These are phyloP conservation scores for Aspergillus tubingensis DNA, from an alignment of 2,329 filamentous ascomycete genomes.

Conservation along the genomic window DNA sequence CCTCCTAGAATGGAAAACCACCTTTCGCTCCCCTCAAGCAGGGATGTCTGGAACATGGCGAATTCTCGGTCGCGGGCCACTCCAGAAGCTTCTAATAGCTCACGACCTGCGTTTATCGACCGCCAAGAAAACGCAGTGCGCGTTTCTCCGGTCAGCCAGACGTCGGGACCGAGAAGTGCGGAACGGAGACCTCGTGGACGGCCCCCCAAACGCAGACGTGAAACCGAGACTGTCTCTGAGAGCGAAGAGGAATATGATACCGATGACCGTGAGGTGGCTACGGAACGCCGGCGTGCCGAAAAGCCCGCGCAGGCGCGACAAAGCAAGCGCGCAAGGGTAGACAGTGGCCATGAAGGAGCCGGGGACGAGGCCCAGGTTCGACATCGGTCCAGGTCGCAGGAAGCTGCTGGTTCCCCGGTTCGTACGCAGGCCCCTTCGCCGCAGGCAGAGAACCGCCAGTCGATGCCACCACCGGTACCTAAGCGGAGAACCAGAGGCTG, in stretches of 20 bases:
- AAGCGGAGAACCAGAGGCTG: slow-evolving; percentile 28
- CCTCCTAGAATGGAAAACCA: not conserved
- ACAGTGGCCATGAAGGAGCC: not conserved
- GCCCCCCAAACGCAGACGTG: slow-evolving; percentile 21
- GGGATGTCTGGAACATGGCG: slow-evolving; percentile 14
- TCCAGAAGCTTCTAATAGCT: not conserved
- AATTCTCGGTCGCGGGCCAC: not conserved
- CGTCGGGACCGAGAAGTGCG: slow-evolving; percentile 22
- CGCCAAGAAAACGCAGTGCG: slow-evolving; percentile 36
- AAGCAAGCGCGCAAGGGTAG: slow-evolving; percentile 13
- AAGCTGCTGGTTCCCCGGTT: not conserved
- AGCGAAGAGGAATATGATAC: slow-evolving; percentile 51
- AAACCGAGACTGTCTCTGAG: slow-evolving; percentile 25
- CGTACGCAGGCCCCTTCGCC: not conserved
- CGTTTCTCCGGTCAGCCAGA: slow-evolving; percentile 40
- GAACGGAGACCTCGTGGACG: slow-evolving; percentile 16
- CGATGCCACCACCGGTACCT: not conserved
- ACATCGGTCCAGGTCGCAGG: not conserved
- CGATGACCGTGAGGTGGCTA: slow-evolving; percentile 36
- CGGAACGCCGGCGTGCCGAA: slow-evolving; percentile 36
- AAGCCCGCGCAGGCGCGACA: slow-evolving; percentile 25
- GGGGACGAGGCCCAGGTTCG: slow-evolving; percentile 8
- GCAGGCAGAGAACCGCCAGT: not conserved
- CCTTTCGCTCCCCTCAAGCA: not conserved
- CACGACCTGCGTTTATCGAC: slow-evolving; percentile 35